Evolutionary conservation across 176 grass and related monocot genomes (phyloP).

Genomic region (Sorghum bicolor): DNA sequence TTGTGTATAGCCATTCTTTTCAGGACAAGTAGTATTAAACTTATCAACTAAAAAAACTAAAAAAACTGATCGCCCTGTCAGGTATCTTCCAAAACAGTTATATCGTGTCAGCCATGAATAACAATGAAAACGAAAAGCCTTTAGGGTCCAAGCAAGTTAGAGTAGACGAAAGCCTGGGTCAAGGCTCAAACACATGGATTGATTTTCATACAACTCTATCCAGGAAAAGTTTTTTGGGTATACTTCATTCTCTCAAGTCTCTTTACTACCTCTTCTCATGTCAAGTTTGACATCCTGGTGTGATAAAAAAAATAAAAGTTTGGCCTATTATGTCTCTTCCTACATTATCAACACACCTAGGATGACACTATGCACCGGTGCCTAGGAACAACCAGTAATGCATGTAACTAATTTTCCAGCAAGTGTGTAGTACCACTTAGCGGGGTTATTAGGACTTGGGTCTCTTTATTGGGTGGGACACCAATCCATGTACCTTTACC

Average conservation of each 20-base stretch:
- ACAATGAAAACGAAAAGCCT: background rate
- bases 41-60: background rate
- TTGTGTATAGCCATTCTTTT: no score
- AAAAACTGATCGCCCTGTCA: background rate
- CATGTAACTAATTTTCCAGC: background rate
- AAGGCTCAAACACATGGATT: background rate
- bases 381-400: background rate
- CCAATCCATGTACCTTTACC: background rate
- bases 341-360: background rate
- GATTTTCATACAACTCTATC: background rate
- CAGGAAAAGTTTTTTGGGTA: background rate
- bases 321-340: background rate
- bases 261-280: background rate
- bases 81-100: background rate
- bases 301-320: background rate
- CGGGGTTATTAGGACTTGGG: no score
- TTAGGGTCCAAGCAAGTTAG: background rate
- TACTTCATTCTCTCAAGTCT: background rate
- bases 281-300: background rate
- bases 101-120: constrained; percentile 1
- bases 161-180: background rate
- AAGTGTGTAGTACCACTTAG: background rate
- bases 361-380: background rate
- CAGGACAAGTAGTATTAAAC: background rate
- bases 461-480: background rate